phyloP scores from a whole-genome alignment of 2,329 filamentous ascomycete species.

The Akanthomyces dipterigenus region DNA sequence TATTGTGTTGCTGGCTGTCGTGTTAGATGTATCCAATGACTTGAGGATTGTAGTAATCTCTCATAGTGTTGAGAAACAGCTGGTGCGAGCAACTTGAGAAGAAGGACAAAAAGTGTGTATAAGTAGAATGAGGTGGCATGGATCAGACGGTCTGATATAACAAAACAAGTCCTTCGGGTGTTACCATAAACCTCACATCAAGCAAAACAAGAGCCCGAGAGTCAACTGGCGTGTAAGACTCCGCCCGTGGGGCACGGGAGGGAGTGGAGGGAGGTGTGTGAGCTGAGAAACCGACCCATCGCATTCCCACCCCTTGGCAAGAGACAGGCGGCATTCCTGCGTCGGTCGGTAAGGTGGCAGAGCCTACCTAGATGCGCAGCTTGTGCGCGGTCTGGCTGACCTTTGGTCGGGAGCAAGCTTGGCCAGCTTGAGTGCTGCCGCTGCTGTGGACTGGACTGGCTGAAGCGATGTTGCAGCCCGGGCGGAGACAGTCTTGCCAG shows the following conservation, averaged over 20 bases:
- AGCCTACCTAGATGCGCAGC: neutral
- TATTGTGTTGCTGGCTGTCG: neutral
- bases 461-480: neutral
- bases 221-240: conserved; percentile 1
- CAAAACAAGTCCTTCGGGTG: neutral
- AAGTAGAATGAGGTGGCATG: neutral
- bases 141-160: conserved; percentile 4
- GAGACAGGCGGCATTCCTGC: conserved; percentile 8
- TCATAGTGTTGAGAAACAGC: neutral
- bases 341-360: neutral
- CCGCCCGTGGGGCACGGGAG: conserved; percentile 4
- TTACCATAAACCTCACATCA: neutral
- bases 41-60: neutral
- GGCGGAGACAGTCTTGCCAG: conserved; percentile 1
- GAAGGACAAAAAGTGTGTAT: neutral
- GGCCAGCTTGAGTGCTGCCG: neutral
- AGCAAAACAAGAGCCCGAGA: conserved; percentile 2
- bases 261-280: neutral
- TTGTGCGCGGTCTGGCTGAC: neutral
- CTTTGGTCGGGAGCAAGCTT: neutral
- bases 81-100: neutral
- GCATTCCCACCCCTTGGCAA: conserved; percentile 8
- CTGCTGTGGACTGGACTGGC: neutral
- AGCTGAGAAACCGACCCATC: neutral
- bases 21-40: neutral